Evolutionary conservation across 768 basidiomycete species (phyloP).

Genomic region (Amanita pallidorosea): DNA sequence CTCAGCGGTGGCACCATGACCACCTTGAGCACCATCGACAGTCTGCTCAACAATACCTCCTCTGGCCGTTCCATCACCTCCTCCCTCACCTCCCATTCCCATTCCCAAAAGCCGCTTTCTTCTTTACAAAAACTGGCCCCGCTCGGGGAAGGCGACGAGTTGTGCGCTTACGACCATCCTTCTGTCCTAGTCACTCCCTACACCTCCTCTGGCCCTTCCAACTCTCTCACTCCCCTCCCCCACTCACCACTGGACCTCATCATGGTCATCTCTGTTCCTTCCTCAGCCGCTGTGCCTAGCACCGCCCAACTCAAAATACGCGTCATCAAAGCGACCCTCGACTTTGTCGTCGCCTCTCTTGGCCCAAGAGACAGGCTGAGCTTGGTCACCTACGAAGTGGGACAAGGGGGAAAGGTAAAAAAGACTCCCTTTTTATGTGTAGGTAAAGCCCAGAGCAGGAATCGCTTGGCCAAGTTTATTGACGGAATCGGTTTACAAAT

Average conservation of each 20-base stretch:
- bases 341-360: constrained; percentile 74
- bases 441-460: constrained; percentile 58
- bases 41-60: constrained; percentile 50
- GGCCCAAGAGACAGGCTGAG: constrained; percentile 75
- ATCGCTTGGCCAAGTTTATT: constrained; percentile 67
- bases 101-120: constrained; percentile 20
- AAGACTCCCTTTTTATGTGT: constrained; percentile 88
- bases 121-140: constrained; percentile 45
- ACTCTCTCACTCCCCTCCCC: constrained; percentile 68
- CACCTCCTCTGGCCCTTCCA: constrained; percentile 64
- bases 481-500: constrained; percentile 47
- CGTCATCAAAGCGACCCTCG: constrained; percentile 80
- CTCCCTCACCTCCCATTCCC: constrained; percentile 64
- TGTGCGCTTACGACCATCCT: constrained; percentile 47
- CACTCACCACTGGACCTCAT: constrained; percentile 91
- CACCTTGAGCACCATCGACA: constrained; percentile 54
- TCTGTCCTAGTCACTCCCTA: constrained; percentile 58
- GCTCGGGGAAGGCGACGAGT: constrained; percentile 64
- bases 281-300: constrained; percentile 57
- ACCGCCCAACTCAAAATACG: constrained; percentile 81
- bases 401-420: constrained; percentile 67
- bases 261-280: constrained; percentile 81
- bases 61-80: constrained; percentile 56
- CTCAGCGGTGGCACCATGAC: constrained; percentile 67
- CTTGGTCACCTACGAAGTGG: constrained; percentile 89